These are phyloP conservation scores for Yamadazyma taylorii DNA, from an alignment of 1,139 yeast genomes.

Conservation along the genomic window DNA sequence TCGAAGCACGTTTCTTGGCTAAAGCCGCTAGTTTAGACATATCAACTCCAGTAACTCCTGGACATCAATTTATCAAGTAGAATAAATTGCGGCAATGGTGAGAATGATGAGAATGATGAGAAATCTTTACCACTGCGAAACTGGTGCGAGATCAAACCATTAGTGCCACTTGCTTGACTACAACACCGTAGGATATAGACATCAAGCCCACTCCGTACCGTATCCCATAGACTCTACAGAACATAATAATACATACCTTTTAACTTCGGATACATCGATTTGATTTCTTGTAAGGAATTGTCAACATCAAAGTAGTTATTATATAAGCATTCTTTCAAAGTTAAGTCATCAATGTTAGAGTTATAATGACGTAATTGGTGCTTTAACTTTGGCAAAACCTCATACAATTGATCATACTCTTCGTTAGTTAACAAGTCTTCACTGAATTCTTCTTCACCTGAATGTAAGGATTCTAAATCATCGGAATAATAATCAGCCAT, in stretches of 20 bases:
- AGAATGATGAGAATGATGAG: slow-evolving; percentile 1
- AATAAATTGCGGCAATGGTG: slow-evolving; percentile 1
- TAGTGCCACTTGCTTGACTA: background rate
- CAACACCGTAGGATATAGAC: no score
- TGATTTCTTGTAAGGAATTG: slow-evolving; percentile 53
- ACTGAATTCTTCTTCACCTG: slow-evolving; percentile 17
- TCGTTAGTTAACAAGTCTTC: slow-evolving; percentile 24
- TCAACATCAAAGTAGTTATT: slow-evolving; percentile 58
- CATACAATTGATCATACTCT: slow-evolving; percentile 45
- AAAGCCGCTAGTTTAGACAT: slow-evolving; percentile 46
- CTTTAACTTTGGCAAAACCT: slow-evolving; percentile 41
- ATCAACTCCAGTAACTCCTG: no score
- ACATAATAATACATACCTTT: slow-evolving; percentile 40
- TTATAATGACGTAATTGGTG: slow-evolving; percentile 35
- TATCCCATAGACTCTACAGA: no score
- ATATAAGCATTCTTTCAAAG: slow-evolving; percentile 61
- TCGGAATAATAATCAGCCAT: slow-evolving; percentile 14
- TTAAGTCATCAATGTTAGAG: slow-evolving; percentile 49
- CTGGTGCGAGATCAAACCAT: background rate
- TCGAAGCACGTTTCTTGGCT: slow-evolving; percentile 39
- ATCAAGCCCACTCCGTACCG: no score
- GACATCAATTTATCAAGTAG: background rate
- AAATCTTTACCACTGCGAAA: background rate
- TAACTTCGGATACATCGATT: slow-evolving; percentile 37
- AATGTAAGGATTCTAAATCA: slow-evolving; percentile 9